These are phyloP conservation scores for Tanacetum coccineum DNA, from an alignment of 129 eudicot species.

Conservation along the genomic window DNA sequence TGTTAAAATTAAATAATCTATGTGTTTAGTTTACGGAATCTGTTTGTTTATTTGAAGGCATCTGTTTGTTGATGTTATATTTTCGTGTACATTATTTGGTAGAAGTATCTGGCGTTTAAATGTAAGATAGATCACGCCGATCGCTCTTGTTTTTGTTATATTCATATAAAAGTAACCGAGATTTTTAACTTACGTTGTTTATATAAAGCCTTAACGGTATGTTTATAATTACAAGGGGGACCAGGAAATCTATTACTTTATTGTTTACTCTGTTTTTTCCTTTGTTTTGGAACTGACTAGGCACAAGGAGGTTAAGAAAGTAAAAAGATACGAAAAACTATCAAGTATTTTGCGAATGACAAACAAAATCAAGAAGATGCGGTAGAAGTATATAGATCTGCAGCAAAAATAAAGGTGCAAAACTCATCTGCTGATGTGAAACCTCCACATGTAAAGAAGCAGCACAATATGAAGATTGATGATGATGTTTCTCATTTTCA, in stretches of 20 bases:
- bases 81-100: no score
- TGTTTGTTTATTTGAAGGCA: no score
- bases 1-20: no score
- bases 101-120: no score
- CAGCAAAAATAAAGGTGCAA: constrained; percentile 56
- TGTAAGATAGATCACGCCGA: no score
- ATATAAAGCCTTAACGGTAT: not conserved
- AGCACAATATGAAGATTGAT: no score
- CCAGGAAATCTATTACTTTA: not conserved
- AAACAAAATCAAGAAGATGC: constrained; percentile 46
- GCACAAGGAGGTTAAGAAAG: constrained; percentile 57
- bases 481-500: no score
- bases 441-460: no score
- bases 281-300: constrained; percentile 24
- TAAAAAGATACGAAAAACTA: constrained; percentile 74
- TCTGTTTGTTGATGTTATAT: no score
- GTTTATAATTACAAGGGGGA: not conserved
- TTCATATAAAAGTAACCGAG: not conserved
- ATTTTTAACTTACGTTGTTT: not conserved
- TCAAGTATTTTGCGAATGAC: constrained; percentile 71
- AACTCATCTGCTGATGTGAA: constrained; percentile 34
- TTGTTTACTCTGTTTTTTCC: not conserved
- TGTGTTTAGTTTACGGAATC: no score
- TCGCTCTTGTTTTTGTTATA: no score
- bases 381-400: constrained; percentile 39